These are phyloP conservation scores for Moesziomyces antarcticus DNA, from an alignment of 1,284 basidiomycete species.

Conservation along the genomic window DNA sequence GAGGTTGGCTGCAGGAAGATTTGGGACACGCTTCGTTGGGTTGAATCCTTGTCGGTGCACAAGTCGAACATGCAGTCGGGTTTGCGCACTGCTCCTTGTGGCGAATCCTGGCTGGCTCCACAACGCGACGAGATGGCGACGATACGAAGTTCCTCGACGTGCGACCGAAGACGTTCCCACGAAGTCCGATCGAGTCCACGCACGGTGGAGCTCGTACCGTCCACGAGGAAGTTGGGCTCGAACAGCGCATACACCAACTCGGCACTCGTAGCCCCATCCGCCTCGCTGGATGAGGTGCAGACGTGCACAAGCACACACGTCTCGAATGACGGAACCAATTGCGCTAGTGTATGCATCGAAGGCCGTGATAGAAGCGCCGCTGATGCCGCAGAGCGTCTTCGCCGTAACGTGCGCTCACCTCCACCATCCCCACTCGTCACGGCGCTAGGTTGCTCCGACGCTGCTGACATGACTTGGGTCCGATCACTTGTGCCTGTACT, in stretches of 20 bases:
- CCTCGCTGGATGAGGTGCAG: background rate
- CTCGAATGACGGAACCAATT: constrained; percentile 31
- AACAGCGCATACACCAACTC: constrained; percentile 40
- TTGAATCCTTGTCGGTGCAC: constrained; percentile 6
- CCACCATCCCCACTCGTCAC: background rate
- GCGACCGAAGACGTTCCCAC: constrained; percentile 43
- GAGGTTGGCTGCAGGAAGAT: constrained; percentile 34
- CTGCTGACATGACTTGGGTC: background rate
- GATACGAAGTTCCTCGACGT: constrained; percentile 49
- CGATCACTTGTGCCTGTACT: no score
- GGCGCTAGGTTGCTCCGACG: background rate
- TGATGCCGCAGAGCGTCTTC: constrained; percentile 43
- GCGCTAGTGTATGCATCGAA: constrained; percentile 35
- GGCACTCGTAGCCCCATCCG: background rate
- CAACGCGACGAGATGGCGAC: constrained; percentile 26
- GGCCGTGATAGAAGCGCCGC: constrained; percentile 44
- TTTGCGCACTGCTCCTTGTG: constrained; percentile 1
- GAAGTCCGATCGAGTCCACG: constrained; percentile 33
- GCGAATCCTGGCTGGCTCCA: background rate
- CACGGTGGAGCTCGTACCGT: constrained; percentile 7
- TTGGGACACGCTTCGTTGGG: background rate
- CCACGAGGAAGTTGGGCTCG: constrained; percentile 50
- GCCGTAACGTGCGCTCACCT: constrained; percentile 22
- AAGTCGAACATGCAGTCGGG: constrained; percentile 41
- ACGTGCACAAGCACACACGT: constrained; percentile 46